Evolutionary conservation across 2,329 filamentous ascomycete species (phyloP), one percentile per base, ranked within the genome.

Genomic region (Xylariaceae sp.): DNA sequence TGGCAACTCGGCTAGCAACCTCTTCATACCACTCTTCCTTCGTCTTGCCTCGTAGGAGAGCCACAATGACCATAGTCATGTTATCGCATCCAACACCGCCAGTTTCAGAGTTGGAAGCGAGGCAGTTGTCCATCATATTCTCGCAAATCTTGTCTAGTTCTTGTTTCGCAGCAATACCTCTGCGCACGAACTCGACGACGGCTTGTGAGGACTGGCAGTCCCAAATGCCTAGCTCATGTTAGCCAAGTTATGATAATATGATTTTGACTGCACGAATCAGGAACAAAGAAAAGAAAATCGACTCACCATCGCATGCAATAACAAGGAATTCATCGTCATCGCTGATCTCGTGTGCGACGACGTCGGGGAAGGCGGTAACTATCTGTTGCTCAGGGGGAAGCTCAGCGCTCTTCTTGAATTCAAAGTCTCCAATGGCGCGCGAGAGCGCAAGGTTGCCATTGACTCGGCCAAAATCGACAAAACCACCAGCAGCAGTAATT

Each of bases 51-150:
- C 90, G 86, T 68, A 99, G 83, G 73, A 99, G 86, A 67, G 88
- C 94, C 71, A 99, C 80, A 66, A 99, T 83, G 69, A 88, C 80
- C 89, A 99, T 97, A 68, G 94, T 99, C 94, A 99, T 99, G 81
- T 99, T 99, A 80, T 99, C 94, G 75, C 94, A 99, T 63, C 94
- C 94, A 63, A 99, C 93, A 64, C 94, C 94, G 57, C 94, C 94
- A 37, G 93, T 97, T 78, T 99, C 94, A 67, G 92, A 96, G 83
- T 96, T 97, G 62, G 92, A 96, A 47, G 94, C 92, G 66, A 99
- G 82, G 74, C 94, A 99, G 80, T 97, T 99, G 80, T 99, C 93
- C 94, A 99, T 99, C 91, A 99, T 96, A 79, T 99, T 99, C 78
- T 99, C 94, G 76, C 93, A 97, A 71, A 99, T 97, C 74, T 90